Evolutionary conservation across 164 flowering plant genomes (phyloP).

Genomic region (Berberis vulgaris): DNA sequence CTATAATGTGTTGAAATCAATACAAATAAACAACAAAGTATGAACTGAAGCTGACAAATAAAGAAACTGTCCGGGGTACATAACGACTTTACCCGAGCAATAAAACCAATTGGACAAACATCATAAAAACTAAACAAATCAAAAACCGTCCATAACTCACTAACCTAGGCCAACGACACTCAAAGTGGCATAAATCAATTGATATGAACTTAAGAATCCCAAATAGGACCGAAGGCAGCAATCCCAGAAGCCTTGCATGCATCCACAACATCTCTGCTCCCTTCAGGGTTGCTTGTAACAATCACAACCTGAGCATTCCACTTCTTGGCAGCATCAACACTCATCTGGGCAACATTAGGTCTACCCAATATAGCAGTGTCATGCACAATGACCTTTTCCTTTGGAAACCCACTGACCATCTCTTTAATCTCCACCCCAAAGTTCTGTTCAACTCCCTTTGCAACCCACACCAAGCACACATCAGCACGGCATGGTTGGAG

Average conservation of each 20-base stretch:
- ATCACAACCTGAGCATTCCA: conserved; percentile 54
- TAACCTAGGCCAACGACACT: no score
- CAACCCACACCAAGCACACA: conserved; percentile 54
- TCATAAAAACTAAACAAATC: no score
- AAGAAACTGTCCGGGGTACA: no score
- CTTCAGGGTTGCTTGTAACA: conserved; percentile 65
- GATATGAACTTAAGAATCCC: conserved; percentile 77
- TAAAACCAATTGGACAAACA: no score
- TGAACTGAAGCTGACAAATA: no score
- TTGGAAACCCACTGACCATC: conserved; percentile 36
- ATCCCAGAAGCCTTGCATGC: conserved; percentile 50
- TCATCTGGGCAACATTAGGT: conserved; percentile 47
- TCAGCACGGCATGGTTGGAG: conserved; percentile 41
- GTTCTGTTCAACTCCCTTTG: conserved; percentile 46
- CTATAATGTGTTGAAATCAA: no score
- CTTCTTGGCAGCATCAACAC: conserved; percentile 36
- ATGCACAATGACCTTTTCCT: conserved; percentile 50
- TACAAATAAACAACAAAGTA: no score
- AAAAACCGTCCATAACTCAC: no score
- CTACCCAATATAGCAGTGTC: conserved; percentile 55
- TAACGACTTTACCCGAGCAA: no score
- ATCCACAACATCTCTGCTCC: conserved; percentile 55
- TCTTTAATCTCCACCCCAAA: conserved; percentile 45
- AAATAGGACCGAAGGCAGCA: conserved; percentile 62
- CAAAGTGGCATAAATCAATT: no score